Conservation (phyloP, 495 filamentous ascomycete species). For the Tricharina praecox region DNA sequence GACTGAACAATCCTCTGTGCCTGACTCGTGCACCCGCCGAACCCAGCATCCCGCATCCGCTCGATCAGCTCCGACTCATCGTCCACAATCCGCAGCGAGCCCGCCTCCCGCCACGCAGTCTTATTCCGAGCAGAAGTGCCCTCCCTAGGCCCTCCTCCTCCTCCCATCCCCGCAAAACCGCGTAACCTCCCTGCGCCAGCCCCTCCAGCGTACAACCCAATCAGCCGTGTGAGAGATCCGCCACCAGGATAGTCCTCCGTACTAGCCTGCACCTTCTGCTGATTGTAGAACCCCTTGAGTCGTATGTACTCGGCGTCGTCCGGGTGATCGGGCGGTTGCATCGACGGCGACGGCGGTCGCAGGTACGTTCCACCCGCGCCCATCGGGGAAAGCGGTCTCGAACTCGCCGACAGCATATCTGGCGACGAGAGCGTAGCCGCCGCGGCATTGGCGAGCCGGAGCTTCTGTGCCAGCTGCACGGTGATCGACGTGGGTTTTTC, state of each 20-base stretch:
- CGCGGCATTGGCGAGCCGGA: slow-evolving; percentile 21
- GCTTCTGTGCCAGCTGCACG: slow-evolving; percentile 49
- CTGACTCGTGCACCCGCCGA: slow-evolving; percentile 16
- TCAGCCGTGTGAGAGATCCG: slow-evolving; percentile 64
- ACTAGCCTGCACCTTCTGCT: slow-evolving; percentile 28
- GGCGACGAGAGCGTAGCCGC: not conserved
- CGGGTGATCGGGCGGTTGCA: not conserved
- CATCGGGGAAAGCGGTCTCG: slow-evolving; percentile 8
- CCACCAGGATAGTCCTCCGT: slow-evolving; percentile 35
- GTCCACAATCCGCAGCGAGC: slow-evolving; percentile 5
- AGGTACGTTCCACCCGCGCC: slow-evolving; percentile 11
- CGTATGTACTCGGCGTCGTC: slow-evolving; percentile 28
- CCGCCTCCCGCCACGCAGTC: slow-evolving; percentile 18
- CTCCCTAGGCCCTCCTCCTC: not conserved
- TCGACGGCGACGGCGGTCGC: slow-evolving; percentile 12
- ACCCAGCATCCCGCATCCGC: slow-evolving; percentile 16
- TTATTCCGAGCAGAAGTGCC: slow-evolving; percentile 10
- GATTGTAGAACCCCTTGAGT: slow-evolving; percentile 51
- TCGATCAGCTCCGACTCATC: slow-evolving; percentile 19
- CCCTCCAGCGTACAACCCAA: slow-evolving; percentile 68
- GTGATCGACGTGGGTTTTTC: slow-evolving; percentile 74
- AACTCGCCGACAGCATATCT: slow-evolving; percentile 2
- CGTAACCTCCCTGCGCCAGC: slow-evolving; percentile 29
- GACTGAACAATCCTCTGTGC: slow-evolving; percentile 16
- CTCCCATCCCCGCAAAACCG: too few relatives aligned